phyloP scores from a whole-genome alignment of 306 rosid species.

The Abrus pulchellus region DNA sequence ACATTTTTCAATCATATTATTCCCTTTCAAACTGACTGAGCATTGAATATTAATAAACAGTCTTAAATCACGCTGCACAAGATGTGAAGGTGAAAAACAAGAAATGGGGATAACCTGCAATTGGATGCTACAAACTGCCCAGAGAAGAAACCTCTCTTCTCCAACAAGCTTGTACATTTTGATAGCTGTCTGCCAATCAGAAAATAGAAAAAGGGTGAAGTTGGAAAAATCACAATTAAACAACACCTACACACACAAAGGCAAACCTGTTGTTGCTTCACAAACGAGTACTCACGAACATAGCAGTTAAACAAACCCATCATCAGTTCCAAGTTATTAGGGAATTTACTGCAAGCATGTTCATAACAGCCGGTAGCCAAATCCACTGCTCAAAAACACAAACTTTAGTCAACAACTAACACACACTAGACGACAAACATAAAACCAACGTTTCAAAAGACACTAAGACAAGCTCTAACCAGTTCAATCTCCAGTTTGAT shows the following conservation, averaged over 20 bases:
- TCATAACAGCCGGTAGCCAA: slow-evolving; percentile 92
- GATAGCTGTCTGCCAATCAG: slow-evolving; percentile 89
- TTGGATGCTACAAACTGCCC: slow-evolving; percentile 99
- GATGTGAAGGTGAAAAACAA: background rate
- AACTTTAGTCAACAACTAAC: slow-evolving; percentile 41
- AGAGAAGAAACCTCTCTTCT: slow-evolving; percentile 93
- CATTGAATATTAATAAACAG: slow-evolving; percentile 5
- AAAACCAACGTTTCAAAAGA: background rate
- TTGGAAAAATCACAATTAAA: background rate
- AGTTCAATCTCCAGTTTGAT: slow-evolving; percentile 6
- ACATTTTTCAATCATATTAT: slow-evolving; percentile 15
- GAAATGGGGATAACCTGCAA: slow-evolving; percentile 77
- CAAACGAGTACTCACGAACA: slow-evolving; percentile 94
- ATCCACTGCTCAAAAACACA: slow-evolving; percentile 70
- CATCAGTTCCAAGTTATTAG: slow-evolving; percentile 82
- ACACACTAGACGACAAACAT: background rate
- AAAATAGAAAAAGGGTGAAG: slow-evolving; percentile 8
- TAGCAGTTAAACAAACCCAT: slow-evolving; percentile 96
- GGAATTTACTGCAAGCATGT: slow-evolving; percentile 84
- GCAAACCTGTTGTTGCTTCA: slow-evolving; percentile 98
- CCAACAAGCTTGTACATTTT: slow-evolving; percentile 95
- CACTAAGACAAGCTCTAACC: background rate
- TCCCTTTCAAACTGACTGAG: slow-evolving; percentile 16
- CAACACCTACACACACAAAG: background rate
- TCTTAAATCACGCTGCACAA: slow-evolving; percentile 8